Percentiles rank a stretch among this genome's conserved stretches.
phyloP scores from a whole-genome alignment of 2,329 filamentous ascomycete genomes.

The Talaromyces islandicus region DNA sequence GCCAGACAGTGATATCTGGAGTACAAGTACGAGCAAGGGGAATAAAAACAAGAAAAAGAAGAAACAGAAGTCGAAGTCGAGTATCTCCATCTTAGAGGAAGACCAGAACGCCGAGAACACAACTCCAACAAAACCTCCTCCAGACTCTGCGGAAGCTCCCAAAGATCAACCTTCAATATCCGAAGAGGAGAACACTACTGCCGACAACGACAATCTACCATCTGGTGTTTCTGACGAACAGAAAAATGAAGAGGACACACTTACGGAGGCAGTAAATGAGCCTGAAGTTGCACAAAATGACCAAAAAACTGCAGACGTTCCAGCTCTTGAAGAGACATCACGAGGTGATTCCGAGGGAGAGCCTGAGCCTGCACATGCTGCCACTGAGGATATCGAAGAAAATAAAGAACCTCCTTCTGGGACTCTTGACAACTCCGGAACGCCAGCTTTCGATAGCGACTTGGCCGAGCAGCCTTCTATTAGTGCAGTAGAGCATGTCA shows the following conservation, averaged over 20 bases:
- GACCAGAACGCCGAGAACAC: neutral
- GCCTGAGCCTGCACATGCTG: neutral
- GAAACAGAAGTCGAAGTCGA: conserved; percentile 9
- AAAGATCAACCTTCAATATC: conserved; percentile 4
- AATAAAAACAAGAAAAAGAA: conserved; percentile 17
- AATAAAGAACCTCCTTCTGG: neutral
- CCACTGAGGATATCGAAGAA: neutral
- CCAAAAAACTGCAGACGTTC: neutral
- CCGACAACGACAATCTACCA: neutral
- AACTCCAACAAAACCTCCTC: neutral
- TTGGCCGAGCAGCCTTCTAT: neutral
- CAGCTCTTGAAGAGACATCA: neutral
- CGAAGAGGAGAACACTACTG: neutral
- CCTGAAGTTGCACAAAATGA: neutral
- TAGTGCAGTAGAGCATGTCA: neutral
- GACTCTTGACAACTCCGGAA: neutral
- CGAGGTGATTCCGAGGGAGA: neutral
- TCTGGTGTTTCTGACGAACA: neutral
- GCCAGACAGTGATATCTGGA: neutral
- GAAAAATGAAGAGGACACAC: neutral
- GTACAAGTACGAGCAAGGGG: conserved; percentile 3
- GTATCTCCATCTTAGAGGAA: neutral
- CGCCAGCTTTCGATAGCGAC: neutral
- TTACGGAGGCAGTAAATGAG: neutral
- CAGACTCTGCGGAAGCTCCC: conserved; percentile 2